Evolutionary conservation across 2,329 filamentous ascomycete species (phyloP).

Genomic region (Eutypa lata): DNA sequence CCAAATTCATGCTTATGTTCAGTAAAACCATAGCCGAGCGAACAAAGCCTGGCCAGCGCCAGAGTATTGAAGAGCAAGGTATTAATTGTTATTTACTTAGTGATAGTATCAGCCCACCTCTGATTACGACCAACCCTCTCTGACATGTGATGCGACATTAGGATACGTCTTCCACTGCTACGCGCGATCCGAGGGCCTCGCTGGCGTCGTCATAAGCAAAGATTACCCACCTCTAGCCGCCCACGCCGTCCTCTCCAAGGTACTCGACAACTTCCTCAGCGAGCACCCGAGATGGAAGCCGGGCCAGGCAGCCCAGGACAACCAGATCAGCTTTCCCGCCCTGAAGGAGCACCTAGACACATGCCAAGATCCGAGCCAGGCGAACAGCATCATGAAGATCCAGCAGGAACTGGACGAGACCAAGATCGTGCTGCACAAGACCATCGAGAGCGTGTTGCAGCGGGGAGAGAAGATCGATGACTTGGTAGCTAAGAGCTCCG

Average conservation of each 20-base stretch:
- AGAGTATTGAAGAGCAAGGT: conserved; percentile 83
- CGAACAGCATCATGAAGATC: conserved; percentile 91
- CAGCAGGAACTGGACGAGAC: conserved; percentile 97
- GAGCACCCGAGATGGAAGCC: conserved; percentile 71
- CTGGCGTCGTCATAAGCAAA: conserved; percentile 74
- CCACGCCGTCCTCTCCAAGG: conserved; percentile 81
- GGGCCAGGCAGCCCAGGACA: conserved; percentile 45
- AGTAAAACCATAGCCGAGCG: conserved; percentile 84
- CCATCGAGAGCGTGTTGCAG: conserved; percentile 83
- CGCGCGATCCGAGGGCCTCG: conserved; percentile 69
- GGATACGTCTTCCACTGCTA: conserved; percentile 78
- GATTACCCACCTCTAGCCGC: conserved; percentile 76
- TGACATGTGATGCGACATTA: conserved; percentile 17
- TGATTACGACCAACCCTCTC: conserved; percentile 4
- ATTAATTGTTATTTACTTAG: conserved; percentile 14
- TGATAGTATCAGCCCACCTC: conserved; percentile 1
- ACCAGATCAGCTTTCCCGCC: conserved; percentile 59
- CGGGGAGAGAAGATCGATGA: conserved; percentile 96
- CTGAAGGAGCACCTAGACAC: conserved; percentile 71
- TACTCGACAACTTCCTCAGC: conserved; percentile 81
- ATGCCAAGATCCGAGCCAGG: conserved; percentile 85
- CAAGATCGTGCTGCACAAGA: conserved; percentile 96
- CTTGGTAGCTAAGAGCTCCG: conserved; percentile 89
- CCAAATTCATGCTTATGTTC: conserved; percentile 78
- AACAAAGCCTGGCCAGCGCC: conserved; percentile 75